Conservation (phyloP, 2,329 filamentous ascomycete genomes). For the Colletotrichum lupini region DNA sequence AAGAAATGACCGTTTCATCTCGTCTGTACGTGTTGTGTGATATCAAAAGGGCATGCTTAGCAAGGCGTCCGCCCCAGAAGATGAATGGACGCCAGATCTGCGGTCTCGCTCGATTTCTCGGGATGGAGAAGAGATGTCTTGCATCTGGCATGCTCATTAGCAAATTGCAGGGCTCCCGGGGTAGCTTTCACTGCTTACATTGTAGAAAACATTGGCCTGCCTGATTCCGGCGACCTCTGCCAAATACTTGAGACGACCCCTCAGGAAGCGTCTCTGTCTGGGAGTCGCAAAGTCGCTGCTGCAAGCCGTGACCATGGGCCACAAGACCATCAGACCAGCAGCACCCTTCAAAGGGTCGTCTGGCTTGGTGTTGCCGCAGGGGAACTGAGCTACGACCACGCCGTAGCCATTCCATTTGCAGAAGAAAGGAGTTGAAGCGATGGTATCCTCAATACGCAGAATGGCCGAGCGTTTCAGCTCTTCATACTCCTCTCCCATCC, state of each 20-base stretch:
- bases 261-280: conserved; percentile 36
- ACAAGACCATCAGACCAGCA: conserved; percentile 36
- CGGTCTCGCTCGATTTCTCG: conserved; percentile 34
- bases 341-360: conserved; percentile 36
- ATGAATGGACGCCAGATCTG: background rate
- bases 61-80: background rate
- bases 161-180: too few relatives aligned
- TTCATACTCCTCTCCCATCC: conserved; percentile 35
- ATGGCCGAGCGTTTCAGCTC: conserved; percentile 33
- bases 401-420: conserved; percentile 38
- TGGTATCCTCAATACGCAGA: conserved; percentile 36
- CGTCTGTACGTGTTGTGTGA: background rate
- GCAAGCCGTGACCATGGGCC: conserved; percentile 37
- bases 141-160: conserved; percentile 18
- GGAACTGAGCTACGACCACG: conserved; percentile 32
- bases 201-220: conserved; percentile 37
- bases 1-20: background rate
- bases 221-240: conserved; percentile 38
- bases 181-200: conserved; percentile 22
- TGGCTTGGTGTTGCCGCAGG: conserved; percentile 29
- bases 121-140: conserved; percentile 27
- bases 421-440: conserved; percentile 36
- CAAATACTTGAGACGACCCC: conserved; percentile 35
- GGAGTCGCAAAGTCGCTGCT: conserved; percentile 37
- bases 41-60: background rate